Conservation (phyloP, 1,284 basidiomycete species). For the Rhizoctonia solani region DNA sequence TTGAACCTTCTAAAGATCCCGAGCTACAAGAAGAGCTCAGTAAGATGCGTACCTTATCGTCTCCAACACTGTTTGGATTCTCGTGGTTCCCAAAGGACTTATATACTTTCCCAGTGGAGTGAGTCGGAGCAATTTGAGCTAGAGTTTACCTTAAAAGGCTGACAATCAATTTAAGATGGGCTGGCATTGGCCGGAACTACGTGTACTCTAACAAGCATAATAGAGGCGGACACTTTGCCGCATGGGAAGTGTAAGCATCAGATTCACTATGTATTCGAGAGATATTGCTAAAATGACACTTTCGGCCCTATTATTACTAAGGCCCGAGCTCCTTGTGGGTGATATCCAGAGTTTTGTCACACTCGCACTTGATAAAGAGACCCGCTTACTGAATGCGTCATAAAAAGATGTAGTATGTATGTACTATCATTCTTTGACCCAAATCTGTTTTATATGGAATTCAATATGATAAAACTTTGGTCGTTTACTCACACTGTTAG, state of each 20-base stretch:
- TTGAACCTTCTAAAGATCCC: neutral
- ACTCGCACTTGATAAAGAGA: neutral
- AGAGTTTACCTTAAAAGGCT: neutral
- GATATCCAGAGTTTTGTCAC: conserved; percentile 37
- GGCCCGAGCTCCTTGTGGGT: conserved; percentile 36
- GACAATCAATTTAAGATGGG: conserved; percentile 1
- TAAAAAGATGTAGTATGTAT: too few species aligned
- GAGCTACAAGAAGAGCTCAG: neutral
- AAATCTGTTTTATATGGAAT: too few species aligned
- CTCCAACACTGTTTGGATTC: conserved; percentile 36
- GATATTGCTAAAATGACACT: neutral
- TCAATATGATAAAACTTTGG: too few species aligned
- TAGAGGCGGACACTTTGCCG: conserved; percentile 39
- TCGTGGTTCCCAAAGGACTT: conserved; percentile 37
- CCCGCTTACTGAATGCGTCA: too few species aligned
- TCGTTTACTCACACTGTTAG: too few species aligned
- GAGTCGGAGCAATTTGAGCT: conserved; percentile 14
- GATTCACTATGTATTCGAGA: neutral
- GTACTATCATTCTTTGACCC: too few species aligned
- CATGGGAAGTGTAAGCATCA: conserved; percentile 38
- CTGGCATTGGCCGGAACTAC: conserved; percentile 32
- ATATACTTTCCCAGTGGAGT: conserved; percentile 37
- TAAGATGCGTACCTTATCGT: conserved; percentile 23
- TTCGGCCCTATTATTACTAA: neutral
- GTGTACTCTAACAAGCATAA: conserved; percentile 6